Percentiles rank a stretch among this genome's conserved stretches.
These are phyloP conservation scores for Camelina hispida DNA, from an alignment of 345 rosid species.

Conservation along the genomic window DNA sequence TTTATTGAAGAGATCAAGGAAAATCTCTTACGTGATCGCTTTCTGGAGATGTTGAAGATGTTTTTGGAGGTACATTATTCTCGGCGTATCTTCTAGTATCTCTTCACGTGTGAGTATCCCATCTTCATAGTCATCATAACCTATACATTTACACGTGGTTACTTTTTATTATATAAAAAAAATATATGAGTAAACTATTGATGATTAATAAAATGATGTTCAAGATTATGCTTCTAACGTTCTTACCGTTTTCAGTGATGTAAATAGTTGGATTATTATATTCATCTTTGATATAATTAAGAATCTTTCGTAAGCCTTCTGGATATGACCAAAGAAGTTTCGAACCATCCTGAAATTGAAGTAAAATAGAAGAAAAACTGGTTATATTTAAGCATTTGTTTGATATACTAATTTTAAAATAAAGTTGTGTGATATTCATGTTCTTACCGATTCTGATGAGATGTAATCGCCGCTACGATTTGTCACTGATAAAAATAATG, in stretches of 20 bases:
- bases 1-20: too few species aligned
- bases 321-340: constrained; percentile 15
- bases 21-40: constrained; percentile 38
- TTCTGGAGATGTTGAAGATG: constrained; percentile 42
- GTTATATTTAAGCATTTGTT: background rate
- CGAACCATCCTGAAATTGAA: background rate
- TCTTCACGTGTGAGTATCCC: constrained; percentile 14
- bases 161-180: too few species aligned
- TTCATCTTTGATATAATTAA: constrained; percentile 27
- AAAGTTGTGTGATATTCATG: background rate
- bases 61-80: constrained; percentile 38
- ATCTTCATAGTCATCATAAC: constrained; percentile 27
- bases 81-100: constrained; percentile 31
- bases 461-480: constrained; percentile 39
- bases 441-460: constrained; percentile 31
- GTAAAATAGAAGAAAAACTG: background rate
- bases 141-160: background rate
- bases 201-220: background rate
- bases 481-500: background rate
- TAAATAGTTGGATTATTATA: constrained; percentile 32
- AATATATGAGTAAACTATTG: too few species aligned
- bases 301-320: constrained; percentile 17
- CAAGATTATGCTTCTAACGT: background rate
- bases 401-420: too few species aligned
- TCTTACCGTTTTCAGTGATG: constrained; percentile 37